Evolutionary conservation across 257 asterid genomes (phyloP), one percentile per base, ranked within the genome.

Genomic region (Nicotiana obtusifolia): DNA sequence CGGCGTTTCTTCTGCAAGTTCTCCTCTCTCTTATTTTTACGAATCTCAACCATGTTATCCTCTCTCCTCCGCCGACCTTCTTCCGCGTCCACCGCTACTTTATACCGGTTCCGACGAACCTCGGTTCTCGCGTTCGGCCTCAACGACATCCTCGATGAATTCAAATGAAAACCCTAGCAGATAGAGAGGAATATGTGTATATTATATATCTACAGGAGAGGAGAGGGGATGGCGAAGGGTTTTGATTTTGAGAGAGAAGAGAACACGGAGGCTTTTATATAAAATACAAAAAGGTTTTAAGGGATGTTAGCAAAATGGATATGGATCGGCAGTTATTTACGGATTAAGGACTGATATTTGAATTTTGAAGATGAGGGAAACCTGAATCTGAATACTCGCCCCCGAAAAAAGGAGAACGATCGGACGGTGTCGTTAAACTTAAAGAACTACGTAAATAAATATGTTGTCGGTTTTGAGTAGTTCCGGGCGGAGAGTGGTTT

Each of bases 41-140:
- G 92, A 84, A 93, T 90, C 93, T 95, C 99, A 30, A 95, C 97
- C 99, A 95, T 88, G 80, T 95, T 92, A 78, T 93, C 99, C 88
- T 93, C 99, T 83, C 99, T 90, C 76, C 98, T 88, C 16, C 99
- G 91, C 26, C 99, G 89, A 1, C 99, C 98, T 88, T 93, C 98
- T 2, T 93, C 99, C 22, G 98, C 98, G 81, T 93, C 98, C 9
- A 95, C 98, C 26, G 97, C 95, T 33, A 93, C 97, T 90, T 93
- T 95, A 87, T 95, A 95, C 87, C 91, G 83, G 89, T 89, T 91
- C 69, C 99, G 98, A 83, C 99, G 97, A 84, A 87, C 86, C 83
- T 95, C 98, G 3, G 85, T 86, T 81, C 91, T 88, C 5, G 95
- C 85, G 76, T 86, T 92, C 44, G 98, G 99, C 82, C 98, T 92